Conservation (phyloP, 495 filamentous ascomycete species). For the Podospora fimiseda region DNA sequence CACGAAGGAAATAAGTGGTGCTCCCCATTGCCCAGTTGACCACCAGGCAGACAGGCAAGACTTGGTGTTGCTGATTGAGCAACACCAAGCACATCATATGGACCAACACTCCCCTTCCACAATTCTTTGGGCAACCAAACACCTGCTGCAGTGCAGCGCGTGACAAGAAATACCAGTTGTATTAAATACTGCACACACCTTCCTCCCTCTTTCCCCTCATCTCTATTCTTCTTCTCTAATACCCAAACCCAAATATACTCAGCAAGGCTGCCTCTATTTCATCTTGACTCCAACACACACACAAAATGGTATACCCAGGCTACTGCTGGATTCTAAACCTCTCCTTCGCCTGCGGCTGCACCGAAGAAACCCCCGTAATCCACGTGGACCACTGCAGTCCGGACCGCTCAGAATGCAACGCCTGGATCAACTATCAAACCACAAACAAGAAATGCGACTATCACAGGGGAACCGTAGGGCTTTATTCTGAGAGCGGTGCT, state of each 20-base stretch:
- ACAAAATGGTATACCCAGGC: constrained; percentile 14
- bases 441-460: constrained; percentile 19
- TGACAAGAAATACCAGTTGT: too few species aligned
- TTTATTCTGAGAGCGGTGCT: neutral
- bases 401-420: constrained; percentile 13
- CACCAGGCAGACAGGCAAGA: too few species aligned
- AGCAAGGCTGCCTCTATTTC: neutral
- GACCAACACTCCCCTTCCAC: neutral
- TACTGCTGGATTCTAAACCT: constrained; percentile 26
- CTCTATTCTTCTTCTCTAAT: neutral
- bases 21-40: too few species aligned
- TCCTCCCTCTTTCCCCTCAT: neutral
- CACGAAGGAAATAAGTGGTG: too few species aligned
- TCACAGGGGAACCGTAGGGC: constrained; percentile 13
- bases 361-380: constrained; percentile 6
- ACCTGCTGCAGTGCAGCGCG: too few species aligned
- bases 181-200: too few species aligned
- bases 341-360: constrained; percentile 23
- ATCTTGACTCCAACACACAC: neutral
- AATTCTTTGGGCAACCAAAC: too few species aligned
- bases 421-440: constrained; percentile 15
- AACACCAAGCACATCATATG: neutral
- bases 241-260: too few species aligned
- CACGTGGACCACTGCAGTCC: constrained; percentile 21
- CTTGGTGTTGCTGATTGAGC: neutral